These are phyloP conservation scores for Mycothermus thermophilus DNA, from an alignment of 495 filamentous ascomycete species.

Conservation along the genomic window DNA sequence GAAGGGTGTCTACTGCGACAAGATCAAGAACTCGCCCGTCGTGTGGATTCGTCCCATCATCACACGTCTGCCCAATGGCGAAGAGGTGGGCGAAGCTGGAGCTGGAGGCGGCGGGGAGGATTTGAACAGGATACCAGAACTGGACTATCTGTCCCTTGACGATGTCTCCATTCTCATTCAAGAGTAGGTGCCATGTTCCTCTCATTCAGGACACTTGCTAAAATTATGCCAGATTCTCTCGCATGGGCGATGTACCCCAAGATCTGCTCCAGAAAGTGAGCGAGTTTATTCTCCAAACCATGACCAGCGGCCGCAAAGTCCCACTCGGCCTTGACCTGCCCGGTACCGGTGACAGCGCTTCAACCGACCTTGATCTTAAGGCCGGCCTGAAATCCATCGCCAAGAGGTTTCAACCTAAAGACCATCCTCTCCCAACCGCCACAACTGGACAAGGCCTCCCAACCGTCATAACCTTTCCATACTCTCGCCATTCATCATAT, in stretches of 20 bases:
- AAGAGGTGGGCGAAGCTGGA: constrained; percentile 56
- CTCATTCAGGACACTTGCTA: neutral
- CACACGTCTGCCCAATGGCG: constrained; percentile 37
- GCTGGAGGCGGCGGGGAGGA: constrained; percentile 71
- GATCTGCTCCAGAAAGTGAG: constrained; percentile 16
- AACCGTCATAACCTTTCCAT: constrained; percentile 52
- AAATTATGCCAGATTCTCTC: constrained; percentile 8
- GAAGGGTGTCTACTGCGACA: constrained; percentile 49
- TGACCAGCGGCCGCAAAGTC: constrained; percentile 18
- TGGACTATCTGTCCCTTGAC: constrained; percentile 39
- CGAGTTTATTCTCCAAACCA: constrained; percentile 12
- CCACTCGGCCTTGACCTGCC: constrained; percentile 20
- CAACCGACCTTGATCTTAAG: constrained; percentile 14
- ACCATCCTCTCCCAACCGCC: neutral
- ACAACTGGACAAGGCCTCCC: constrained; percentile 17
- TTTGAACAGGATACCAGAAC: constrained; percentile 47
- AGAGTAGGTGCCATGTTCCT: constrained; percentile 25
- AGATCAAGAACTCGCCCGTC: constrained; percentile 38
- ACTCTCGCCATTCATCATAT: constrained; percentile 83
- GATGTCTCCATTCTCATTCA: constrained; percentile 35
- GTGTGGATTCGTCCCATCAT: constrained; percentile 74
- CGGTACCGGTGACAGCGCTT: constrained; percentile 7
- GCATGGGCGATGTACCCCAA: constrained; percentile 9
- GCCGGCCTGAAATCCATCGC: constrained; percentile 18
- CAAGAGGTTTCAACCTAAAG: constrained; percentile 15